A percentile compares a stretch with the other conserved stretches of the same genome.
Conservation (phyloP, 2,329 filamentous ascomycete genomes). For the Daldinia eschscholtzii region DNA sequence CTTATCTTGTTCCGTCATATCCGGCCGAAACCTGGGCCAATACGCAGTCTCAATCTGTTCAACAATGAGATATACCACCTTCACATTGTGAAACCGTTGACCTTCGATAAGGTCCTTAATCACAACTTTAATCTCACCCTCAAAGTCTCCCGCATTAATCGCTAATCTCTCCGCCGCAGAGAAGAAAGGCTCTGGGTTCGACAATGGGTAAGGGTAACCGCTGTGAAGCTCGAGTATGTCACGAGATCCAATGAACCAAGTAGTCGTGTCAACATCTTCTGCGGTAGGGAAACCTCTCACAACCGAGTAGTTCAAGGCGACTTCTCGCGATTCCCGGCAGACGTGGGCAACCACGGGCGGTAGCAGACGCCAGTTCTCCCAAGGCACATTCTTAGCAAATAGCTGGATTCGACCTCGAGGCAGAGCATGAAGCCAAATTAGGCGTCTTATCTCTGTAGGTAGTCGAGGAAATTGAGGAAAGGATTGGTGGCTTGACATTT, state of each 20-base stretch:
- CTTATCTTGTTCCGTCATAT: slow-evolving; percentile 47
- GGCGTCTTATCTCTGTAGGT: slow-evolving; percentile 48
- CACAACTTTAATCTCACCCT: slow-evolving; percentile 44
- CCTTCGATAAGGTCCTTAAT: slow-evolving; percentile 45
- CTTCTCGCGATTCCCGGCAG: slow-evolving; percentile 46
- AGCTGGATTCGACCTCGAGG: slow-evolving; percentile 49
- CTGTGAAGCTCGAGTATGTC: slow-evolving; percentile 50
- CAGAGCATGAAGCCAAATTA: slow-evolving; percentile 47
- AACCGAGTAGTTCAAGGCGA: slow-evolving; percentile 42
- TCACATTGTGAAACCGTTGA: slow-evolving; percentile 44
- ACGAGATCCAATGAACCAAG: slow-evolving; percentile 48
- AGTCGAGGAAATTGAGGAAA: slow-evolving; percentile 47
- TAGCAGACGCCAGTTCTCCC: slow-evolving; percentile 48
- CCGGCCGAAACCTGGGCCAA: slow-evolving; percentile 49
- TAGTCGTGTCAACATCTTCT: slow-evolving; percentile 46
- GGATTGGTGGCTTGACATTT: slow-evolving; percentile 43
- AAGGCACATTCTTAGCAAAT: slow-evolving; percentile 48
- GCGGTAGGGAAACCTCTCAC: slow-evolving; percentile 49
- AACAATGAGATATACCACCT: slow-evolving; percentile 47
- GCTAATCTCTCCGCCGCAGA: slow-evolving; percentile 45
- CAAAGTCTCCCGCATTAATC: slow-evolving; percentile 47
- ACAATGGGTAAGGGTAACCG: slow-evolving; percentile 50
- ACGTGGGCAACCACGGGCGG: slow-evolving; percentile 46
- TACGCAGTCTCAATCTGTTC: slow-evolving; percentile 49
- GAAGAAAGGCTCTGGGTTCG: slow-evolving; percentile 51